A percentile compares a stretch with the other conserved stretches of the same genome.
These are phyloP conservation scores for Agmasoma carcini DNA, from an alignment of 371 early-diverging fungal species.

Conservation along the genomic window DNA sequence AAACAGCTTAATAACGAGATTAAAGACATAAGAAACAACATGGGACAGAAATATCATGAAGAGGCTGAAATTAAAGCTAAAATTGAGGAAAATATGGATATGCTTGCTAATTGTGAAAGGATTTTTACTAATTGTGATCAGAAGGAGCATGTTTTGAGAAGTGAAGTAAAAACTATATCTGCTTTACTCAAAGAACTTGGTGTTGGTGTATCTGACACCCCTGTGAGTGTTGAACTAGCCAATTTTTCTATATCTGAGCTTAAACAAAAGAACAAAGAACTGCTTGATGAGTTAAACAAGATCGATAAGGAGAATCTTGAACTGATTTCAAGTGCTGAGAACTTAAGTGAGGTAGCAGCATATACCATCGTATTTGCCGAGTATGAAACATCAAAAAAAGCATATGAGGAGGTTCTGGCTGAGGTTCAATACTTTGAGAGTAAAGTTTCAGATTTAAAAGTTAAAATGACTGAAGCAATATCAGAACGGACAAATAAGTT, in stretches of 20 bases:
- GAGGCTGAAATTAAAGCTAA: constrained; percentile 35
- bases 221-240: background rate
- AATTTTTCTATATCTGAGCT: background rate
- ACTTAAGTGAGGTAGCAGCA: background rate
- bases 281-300: constrained; percentile 7
- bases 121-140: constrained; percentile 1
- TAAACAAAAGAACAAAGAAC: constrained; percentile 1
- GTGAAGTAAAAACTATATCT: constrained; percentile 55
- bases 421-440: background rate
- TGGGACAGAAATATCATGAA: constrained; percentile 38
- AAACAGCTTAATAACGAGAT: constrained; percentile 16
- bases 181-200: constrained; percentile 51
- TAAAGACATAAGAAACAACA: constrained; percentile 18
- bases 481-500: constrained; percentile 67
- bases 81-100: constrained; percentile 28
- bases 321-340: background rate
- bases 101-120: background rate
- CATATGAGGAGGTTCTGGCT: constrained; percentile 21
- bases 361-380: constrained; percentile 21
- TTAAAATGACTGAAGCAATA: constrained; percentile 57
- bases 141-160: background rate
- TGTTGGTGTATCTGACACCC: constrained; percentile 3
- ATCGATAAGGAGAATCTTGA: constrained; percentile 6
- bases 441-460: constrained; percentile 57
- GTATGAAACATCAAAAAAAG: constrained; percentile 22